Conservation (phyloP, 2,329 filamentous ascomycete genomes). For the Drechslerella coelobrocha region DNA sequence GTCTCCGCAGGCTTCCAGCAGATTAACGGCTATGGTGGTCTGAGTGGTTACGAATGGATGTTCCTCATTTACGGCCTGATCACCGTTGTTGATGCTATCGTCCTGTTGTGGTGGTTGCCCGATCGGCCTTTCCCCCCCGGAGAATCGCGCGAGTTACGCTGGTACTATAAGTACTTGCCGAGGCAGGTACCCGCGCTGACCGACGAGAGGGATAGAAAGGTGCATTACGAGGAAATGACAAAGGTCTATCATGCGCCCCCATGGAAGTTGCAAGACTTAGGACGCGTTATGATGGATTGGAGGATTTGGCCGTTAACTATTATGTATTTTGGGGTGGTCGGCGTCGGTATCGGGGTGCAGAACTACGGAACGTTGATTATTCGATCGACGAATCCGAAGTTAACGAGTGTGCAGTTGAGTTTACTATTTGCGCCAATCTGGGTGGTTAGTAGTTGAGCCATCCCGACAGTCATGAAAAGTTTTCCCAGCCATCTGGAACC, state of each 20-base stretch:
- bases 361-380: slow-evolving; percentile 89
- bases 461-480: background rate
- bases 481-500: background rate
- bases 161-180: slow-evolving; percentile 71
- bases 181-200: slow-evolving; percentile 72
- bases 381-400: slow-evolving; percentile 73
- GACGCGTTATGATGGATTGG: slow-evolving; percentile 79
- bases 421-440: slow-evolving; percentile 89
- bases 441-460: slow-evolving; percentile 68
- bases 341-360: slow-evolving; percentile 88
- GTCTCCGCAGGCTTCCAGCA: slow-evolving; percentile 90
- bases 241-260: slow-evolving; percentile 77
- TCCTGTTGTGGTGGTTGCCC: slow-evolving; percentile 86
- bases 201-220: slow-evolving; percentile 73
- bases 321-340: slow-evolving; percentile 96
- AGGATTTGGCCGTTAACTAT: slow-evolving; percentile 82
- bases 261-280: slow-evolving; percentile 76
- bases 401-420: slow-evolving; percentile 77
- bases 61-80: slow-evolving; percentile 85
- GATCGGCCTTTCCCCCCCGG: slow-evolving; percentile 73
- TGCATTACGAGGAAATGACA: slow-evolving; percentile 83
- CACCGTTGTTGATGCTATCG: slow-evolving; percentile 73
- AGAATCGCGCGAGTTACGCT: slow-evolving; percentile 58
- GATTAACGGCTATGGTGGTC: slow-evolving; percentile 78
- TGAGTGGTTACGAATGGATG: slow-evolving; percentile 91